These are phyloP conservation scores for Pouteria glomerata DNA, from an alignment of 148 eudicot species.

Conservation along the genomic window DNA sequence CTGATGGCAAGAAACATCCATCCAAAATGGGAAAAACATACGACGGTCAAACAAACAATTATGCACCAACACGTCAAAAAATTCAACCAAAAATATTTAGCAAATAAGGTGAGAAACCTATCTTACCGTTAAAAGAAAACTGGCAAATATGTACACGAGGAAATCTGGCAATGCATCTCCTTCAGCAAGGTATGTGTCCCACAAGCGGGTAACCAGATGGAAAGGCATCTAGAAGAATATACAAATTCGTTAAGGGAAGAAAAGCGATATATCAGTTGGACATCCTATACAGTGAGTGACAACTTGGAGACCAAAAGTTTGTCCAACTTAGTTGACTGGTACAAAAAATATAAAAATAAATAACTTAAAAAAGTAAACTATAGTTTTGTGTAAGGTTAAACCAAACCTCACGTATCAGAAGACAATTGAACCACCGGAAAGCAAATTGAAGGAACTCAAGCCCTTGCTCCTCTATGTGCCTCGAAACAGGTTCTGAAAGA, in stretches of 20 bases:
- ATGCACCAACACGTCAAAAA: background rate
- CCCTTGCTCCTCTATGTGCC: conserved; percentile 93
- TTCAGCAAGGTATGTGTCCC: conserved; percentile 99
- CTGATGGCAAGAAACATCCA: background rate
- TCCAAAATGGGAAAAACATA: background rate
- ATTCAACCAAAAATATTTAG: background rate
- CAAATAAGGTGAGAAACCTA: background rate
- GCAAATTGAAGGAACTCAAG: conserved; percentile 98
- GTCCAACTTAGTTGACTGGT: background rate
- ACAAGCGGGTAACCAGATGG: conserved; percentile 83
- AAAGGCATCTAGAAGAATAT: conserved; percentile 72
- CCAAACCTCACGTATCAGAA: conserved; percentile 92
- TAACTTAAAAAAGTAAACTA: background rate
- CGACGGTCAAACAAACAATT: background rate
- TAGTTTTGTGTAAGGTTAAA: background rate
- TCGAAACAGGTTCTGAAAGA: conserved; percentile 74
- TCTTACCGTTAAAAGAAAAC: conserved; percentile 87
- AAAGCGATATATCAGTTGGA: background rate
- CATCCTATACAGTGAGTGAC: background rate
- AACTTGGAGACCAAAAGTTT: background rate
- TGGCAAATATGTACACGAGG: conserved; percentile 93
- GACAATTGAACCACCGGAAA: conserved; percentile 99
- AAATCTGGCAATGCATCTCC: conserved; percentile 99
- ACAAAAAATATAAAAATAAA: background rate
- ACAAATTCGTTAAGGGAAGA: background rate